A percentile compares a stretch with the other conserved stretches of the same genome.
Conservation (phyloP, 2,329 filamentous ascomycete genomes). For the Lachnellula willkommii region DNA sequence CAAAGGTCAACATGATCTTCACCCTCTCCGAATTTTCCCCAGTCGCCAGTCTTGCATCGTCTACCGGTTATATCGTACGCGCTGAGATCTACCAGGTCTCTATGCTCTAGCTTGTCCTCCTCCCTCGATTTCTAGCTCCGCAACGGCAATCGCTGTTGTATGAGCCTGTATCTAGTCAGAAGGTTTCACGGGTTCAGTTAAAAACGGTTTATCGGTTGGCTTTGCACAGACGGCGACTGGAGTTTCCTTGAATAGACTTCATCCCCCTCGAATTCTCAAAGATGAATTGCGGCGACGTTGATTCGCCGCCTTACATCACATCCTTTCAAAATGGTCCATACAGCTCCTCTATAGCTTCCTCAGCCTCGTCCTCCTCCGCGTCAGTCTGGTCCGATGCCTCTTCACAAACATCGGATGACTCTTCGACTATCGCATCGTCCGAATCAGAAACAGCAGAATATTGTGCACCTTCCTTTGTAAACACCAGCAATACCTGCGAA, state of each 20-base stretch:
- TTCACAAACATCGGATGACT: conserved; percentile 65
- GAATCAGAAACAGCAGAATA: conserved; percentile 44
- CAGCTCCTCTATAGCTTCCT: conserved; percentile 65
- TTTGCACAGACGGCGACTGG: conserved; percentile 52
- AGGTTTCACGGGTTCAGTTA: conserved; percentile 36
- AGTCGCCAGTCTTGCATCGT: conserved; percentile 60
- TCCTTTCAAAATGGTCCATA: conserved; percentile 54
- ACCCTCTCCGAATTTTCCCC: conserved; percentile 44
- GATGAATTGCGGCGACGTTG: conserved; percentile 52
- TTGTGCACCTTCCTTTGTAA: conserved; percentile 34
- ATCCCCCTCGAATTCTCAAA: conserved; percentile 38
- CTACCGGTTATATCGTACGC: conserved; percentile 54
- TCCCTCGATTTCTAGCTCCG: conserved; percentile 42
- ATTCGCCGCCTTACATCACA: conserved; percentile 48
- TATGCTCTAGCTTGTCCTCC: conserved; percentile 38
- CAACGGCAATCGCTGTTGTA: conserved; percentile 28
- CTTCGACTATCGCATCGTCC: conserved; percentile 55
- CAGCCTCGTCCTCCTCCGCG: conserved; percentile 68
- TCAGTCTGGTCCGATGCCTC: conserved; percentile 74
- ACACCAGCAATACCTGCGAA: conserved; percentile 29
- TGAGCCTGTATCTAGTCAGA: conserved; percentile 39
- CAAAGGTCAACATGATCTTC: conserved; percentile 52
- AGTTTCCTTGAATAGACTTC: conserved; percentile 32
- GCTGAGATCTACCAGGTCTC: conserved; percentile 38
- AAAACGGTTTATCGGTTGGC: conserved; percentile 44